Evolutionary conservation across 148 eudicot genomes (phyloP).

Genomic region (Fagopyrum homotropicum): DNA sequence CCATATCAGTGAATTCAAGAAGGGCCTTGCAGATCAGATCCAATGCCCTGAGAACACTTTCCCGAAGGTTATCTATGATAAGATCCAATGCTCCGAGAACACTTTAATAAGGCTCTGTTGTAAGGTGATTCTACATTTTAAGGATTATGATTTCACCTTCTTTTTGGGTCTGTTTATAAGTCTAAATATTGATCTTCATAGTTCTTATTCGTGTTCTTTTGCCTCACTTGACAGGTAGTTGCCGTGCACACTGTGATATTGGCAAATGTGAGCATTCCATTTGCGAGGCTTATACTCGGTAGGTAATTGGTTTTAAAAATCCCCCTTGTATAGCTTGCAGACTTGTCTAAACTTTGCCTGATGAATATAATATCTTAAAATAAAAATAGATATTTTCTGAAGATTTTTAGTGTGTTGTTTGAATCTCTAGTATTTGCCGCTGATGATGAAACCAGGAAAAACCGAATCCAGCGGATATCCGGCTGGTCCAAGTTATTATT

Average conservation of each 20-base stretch:
- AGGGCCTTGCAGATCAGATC: conserved; percentile 10
- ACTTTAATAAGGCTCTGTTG: conserved; percentile 48
- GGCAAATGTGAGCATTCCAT: conserved; percentile 42
- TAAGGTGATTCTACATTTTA: conserved; percentile 37
- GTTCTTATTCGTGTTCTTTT: conserved; percentile 1
- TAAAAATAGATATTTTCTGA: not conserved
- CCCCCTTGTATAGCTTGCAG: not conserved
- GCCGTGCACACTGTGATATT: conserved; percentile 52
- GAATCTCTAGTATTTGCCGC: not conserved
- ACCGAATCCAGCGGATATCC: too few species aligned
- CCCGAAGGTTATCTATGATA: conserved; percentile 37
- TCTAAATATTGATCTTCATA: not conserved
- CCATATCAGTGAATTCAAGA: conserved; percentile 18
- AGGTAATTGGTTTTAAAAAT: conserved; percentile 14
- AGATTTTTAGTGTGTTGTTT: not conserved
- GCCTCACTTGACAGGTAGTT: conserved; percentile 45
- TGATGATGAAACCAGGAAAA: not conserved
- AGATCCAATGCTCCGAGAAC: conserved; percentile 21
- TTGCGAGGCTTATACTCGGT: conserved; percentile 87
- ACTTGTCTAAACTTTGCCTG: not conserved
- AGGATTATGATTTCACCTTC: too few species aligned
- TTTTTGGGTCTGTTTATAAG: not conserved
- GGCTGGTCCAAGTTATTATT: too few species aligned
- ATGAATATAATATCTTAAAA: not conserved
- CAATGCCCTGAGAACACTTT: conserved; percentile 11